Conservation (phyloP, 352 stramenopile species). For the Plasmopara halstedii region DNA sequence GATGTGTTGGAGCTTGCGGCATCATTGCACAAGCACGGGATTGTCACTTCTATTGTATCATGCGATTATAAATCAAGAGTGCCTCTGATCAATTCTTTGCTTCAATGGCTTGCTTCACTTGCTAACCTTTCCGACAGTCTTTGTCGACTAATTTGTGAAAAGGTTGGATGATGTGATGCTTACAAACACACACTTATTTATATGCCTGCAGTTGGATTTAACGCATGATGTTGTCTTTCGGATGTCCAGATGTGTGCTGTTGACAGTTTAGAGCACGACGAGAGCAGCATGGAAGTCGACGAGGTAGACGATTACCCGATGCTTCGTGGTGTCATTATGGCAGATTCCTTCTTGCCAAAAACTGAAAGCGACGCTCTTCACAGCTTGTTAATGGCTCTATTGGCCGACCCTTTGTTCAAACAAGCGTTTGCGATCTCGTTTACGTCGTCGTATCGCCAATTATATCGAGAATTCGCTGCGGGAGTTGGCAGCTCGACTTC, state of each 20-base stretch:
- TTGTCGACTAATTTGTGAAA: slow-evolving; percentile 79
- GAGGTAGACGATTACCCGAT: slow-evolving; percentile 42
- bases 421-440: slow-evolving; percentile 92
- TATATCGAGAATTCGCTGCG: slow-evolving; percentile 71
- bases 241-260: slow-evolving; percentile 27
- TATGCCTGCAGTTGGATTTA: no score
- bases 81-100: slow-evolving; percentile 54
- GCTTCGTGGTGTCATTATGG: slow-evolving; percentile 74
- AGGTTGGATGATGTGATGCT: no score
- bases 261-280: slow-evolving; percentile 27
- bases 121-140: slow-evolving; percentile 73
- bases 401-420: slow-evolving; percentile 97
- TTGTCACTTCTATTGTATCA: slow-evolving; percentile 75
- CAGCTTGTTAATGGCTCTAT: slow-evolving; percentile 92
- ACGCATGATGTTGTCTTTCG: slow-evolving; percentile 4
- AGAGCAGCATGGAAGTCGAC: slow-evolving; percentile 34
- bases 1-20: slow-evolving; percentile 68
- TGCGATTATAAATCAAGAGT: slow-evolving; percentile 68
- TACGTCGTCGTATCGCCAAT: slow-evolving; percentile 88
- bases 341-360: slow-evolving; percentile 78
- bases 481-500: slow-evolving; percentile 77
- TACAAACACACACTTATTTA: not conserved
- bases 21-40: slow-evolving; percentile 53
- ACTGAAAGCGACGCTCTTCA: slow-evolving; percentile 78
- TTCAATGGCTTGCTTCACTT: slow-evolving; percentile 76